Conservation (phyloP, 805 yeast genomes). For the Suhomyces sp. region DNA sequence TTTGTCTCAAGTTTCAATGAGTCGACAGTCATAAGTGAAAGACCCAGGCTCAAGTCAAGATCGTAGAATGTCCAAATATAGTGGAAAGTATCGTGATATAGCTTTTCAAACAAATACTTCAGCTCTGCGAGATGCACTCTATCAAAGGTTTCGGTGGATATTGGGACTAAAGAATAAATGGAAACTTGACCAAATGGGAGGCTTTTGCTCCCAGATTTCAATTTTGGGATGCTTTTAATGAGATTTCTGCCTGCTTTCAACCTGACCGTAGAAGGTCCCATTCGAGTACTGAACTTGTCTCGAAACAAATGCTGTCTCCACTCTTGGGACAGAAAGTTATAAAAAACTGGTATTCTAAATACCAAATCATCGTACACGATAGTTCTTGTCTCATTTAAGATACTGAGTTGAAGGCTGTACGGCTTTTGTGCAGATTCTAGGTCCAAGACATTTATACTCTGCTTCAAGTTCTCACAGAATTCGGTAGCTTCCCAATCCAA, state of each 20-base stretch:
- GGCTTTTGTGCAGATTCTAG: background rate
- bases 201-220: background rate
- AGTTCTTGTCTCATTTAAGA: background rate
- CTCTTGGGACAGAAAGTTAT: background rate
- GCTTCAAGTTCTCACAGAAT: background rate
- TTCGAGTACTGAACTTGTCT: background rate
- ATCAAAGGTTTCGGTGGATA: background rate
- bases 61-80: background rate
- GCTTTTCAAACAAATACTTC: background rate
- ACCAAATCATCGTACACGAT: background rate
- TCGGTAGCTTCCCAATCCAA: background rate
- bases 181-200: background rate
- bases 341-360: background rate
- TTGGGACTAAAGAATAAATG: background rate
- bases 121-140: background rate
- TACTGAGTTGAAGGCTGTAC: background rate
- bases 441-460: background rate
- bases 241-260: background rate
- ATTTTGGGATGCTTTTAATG: background rate
- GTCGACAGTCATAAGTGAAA: background rate
- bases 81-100: background rate
- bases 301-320: slow-evolving; percentile 25
- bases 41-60: background rate
- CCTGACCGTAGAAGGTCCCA: background rate
- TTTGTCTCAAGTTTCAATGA: background rate